These are phyloP conservation scores for Rhodomyrtus psidioides DNA, from an alignment of 441 rosid genomes.

Conservation along the genomic window DNA sequence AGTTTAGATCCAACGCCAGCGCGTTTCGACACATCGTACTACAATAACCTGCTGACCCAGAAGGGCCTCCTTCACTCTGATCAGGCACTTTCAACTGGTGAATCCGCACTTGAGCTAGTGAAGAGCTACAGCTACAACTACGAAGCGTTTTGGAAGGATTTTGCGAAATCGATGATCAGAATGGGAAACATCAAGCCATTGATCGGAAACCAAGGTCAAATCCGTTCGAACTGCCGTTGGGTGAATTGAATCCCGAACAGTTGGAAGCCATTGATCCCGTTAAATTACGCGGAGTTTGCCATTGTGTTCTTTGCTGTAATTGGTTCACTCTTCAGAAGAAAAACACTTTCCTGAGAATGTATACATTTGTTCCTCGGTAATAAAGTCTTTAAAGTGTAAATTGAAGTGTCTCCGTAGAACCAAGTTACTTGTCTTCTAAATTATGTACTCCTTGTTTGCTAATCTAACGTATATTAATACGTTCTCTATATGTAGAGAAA, in stretches of 20 bases:
- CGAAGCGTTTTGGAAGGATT: conserved; percentile 11
- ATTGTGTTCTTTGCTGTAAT: neutral
- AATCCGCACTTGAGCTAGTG: conserved; percentile 5
- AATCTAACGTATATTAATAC: neutral
- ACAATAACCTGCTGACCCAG: conserved; percentile 12
- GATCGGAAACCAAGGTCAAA: conserved; percentile 15
- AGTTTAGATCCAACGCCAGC: conserved; percentile 3
- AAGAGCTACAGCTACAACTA: neutral
- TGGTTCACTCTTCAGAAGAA: neutral
- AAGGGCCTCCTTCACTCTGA: conserved; percentile 25
- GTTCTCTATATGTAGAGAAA: neutral
- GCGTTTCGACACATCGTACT: conserved; percentile 13
- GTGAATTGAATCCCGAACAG: neutral
- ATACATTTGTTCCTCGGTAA: neutral
- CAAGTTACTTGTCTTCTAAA: neutral
- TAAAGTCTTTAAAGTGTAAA: neutral
- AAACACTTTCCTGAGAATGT: neutral
- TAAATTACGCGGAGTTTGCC: neutral
- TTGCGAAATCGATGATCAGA: conserved; percentile 13
- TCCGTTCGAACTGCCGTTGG: conserved; percentile 14
- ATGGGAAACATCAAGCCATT: conserved; percentile 28
- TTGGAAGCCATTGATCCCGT: neutral
- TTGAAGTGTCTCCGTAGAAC: neutral
- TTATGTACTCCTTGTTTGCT: neutral
- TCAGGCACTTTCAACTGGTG: conserved; percentile 21